phyloP scores from a whole-genome alignment of 2,329 filamentous ascomycete genomes.

The Alternaria gaisen region DNA sequence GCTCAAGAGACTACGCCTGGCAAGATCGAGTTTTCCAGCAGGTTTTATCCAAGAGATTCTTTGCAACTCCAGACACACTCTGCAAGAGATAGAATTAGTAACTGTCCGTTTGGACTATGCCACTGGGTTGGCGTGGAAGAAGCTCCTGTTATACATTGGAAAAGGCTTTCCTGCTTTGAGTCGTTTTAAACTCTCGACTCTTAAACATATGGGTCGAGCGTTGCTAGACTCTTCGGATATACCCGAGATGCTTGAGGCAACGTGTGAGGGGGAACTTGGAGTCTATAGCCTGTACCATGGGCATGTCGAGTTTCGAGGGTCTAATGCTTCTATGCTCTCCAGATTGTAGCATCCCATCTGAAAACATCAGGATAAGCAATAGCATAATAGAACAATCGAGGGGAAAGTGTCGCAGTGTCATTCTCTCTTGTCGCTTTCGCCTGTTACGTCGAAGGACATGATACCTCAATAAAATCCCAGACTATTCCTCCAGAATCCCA shows the following conservation, averaged over 20 bases:
- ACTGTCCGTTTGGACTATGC: background rate
- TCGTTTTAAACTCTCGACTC: background rate
- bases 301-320: background rate
- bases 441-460: background rate
- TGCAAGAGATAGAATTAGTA: background rate
- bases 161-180: background rate
- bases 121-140: background rate
- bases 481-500: conserved; percentile 7
- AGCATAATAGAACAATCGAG: background rate
- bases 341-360: background rate
- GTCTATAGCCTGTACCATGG: background rate
- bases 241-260: background rate
- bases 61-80: background rate
- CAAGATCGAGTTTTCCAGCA: background rate
- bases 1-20: background rate
- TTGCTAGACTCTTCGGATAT: background rate
- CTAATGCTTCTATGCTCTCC: background rate
- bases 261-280: background rate
- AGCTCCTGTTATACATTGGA: background rate
- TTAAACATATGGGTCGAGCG: background rate
- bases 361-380: background rate
- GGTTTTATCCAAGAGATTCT: background rate
- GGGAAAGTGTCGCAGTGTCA: background rate
- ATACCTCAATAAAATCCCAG: conserved; percentile 19
- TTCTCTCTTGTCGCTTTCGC: background rate